Evolutionary conservation across 495 filamentous ascomycete genomes (phyloP).

Genomic region (Tuber microsphaerosporum): DNA sequence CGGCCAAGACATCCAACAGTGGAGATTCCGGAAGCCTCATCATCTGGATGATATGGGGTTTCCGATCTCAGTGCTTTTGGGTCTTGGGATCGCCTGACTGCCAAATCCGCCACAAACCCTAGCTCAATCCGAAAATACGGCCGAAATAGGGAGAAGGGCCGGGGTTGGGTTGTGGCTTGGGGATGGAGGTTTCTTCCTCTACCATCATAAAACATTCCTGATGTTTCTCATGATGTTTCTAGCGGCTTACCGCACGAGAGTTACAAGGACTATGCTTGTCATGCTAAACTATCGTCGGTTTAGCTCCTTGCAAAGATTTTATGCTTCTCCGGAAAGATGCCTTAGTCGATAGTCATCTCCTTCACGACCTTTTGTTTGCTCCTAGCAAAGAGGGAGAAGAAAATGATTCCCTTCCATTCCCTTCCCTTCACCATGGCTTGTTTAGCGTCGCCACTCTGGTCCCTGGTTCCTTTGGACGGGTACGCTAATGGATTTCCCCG

Average conservation of each 20-base stretch:
- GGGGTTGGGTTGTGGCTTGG: too few relatives aligned
- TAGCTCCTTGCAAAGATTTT: neutral
- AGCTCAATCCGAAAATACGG: neutral
- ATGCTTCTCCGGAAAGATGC: neutral
- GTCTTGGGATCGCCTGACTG: neutral
- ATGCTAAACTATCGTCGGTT: neutral
- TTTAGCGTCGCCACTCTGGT: neutral
- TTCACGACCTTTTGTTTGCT: neutral
- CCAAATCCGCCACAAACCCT: neutral
- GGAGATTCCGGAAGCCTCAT: neutral
- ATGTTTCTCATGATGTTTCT: neutral
- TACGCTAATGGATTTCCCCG: neutral
- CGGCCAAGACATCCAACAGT: neutral
- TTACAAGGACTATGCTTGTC: neutral
- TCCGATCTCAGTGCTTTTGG: neutral
- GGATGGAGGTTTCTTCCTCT: neutral
- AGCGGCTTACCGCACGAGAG: neutral
- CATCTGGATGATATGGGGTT: neutral
- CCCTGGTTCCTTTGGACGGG: neutral
- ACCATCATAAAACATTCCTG: neutral
- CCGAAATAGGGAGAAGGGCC: neutral
- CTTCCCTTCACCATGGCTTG: neutral
- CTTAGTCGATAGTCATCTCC: neutral
- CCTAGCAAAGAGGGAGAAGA: neutral
- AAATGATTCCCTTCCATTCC: neutral